Conservation (phyloP, 2,329 filamentous ascomycete species). For the Alternaria sp. region DNA sequence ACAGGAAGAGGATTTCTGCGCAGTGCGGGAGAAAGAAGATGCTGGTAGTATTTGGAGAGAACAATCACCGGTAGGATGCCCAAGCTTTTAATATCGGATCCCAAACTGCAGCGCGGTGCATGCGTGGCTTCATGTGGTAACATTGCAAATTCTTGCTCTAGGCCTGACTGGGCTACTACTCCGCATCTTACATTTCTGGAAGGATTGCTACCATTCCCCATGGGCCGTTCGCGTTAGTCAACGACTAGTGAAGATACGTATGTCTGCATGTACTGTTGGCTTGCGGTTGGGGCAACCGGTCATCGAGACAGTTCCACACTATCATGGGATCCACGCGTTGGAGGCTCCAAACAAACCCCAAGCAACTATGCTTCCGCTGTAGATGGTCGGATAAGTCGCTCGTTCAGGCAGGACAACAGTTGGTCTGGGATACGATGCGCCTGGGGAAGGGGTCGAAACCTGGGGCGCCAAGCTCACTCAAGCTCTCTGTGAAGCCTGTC, state of each 20-base stretch:
- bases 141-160: constrained; percentile 42
- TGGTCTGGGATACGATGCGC: constrained; percentile 39
- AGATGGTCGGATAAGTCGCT: constrained; percentile 26
- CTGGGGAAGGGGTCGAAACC: constrained; percentile 38
- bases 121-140: constrained; percentile 47
- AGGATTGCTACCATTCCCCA: constrained; percentile 33
- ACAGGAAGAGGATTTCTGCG: constrained; percentile 33
- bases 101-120: constrained; percentile 39
- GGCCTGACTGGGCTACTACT: constrained; percentile 35
- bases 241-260: constrained; percentile 11
- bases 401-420: constrained; percentile 39
- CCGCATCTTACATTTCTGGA: constrained; percentile 47
- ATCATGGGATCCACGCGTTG: constrained; percentile 2
- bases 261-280: constrained; percentile 22
- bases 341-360: constrained; percentile 10
- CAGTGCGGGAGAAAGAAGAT: constrained; percentile 30
- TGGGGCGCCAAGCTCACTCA: constrained; percentile 43
- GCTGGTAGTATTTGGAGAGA: constrained; percentile 37
- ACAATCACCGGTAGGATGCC: constrained; percentile 25
- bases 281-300: constrained; percentile 22
- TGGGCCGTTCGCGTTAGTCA: constrained; percentile 22
- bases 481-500: constrained; percentile 31
- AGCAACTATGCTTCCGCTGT: constrained; percentile 16
- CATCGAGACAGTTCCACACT: constrained; percentile 9
- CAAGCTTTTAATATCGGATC: constrained; percentile 44